These are phyloP conservation scores for Vanrija pseudolonga DNA, from an alignment of 1,284 basidiomycete genomes.

Conservation along the genomic window DNA sequence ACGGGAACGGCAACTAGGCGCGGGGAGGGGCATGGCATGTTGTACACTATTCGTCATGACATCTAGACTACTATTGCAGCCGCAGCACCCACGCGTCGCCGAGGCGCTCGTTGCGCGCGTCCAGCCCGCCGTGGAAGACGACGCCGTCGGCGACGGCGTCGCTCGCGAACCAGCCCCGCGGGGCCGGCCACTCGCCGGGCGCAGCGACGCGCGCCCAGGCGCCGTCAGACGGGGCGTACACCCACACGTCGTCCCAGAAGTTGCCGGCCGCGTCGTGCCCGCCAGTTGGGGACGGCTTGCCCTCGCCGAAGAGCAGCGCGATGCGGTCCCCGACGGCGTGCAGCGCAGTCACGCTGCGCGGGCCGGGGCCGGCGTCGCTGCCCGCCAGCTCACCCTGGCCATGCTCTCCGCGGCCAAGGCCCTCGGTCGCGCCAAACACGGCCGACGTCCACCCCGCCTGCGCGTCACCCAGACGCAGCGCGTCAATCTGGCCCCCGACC, in stretches of 20 bases:
- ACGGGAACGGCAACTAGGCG: too few relatives aligned
- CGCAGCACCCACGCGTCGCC: constrained; percentile 37
- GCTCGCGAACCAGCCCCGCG: constrained; percentile 45
- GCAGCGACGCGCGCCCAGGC: constrained; percentile 17
- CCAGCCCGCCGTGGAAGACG: constrained; percentile 42
- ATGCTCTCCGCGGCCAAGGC: constrained; percentile 7
- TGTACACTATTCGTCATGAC: too few relatives aligned
- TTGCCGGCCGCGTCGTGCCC: constrained; percentile 35
- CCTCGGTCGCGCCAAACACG: constrained; percentile 1
- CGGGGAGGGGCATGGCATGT: too few relatives aligned
- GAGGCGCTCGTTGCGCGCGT: constrained; percentile 38
- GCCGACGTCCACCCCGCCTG: not conserved
- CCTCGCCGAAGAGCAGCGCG: constrained; percentile 27
- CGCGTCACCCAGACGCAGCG: constrained; percentile 3
- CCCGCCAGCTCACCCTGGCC: constrained; percentile 8
- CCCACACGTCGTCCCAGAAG: constrained; percentile 37
- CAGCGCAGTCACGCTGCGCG: constrained; percentile 24
- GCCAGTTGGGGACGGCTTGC: constrained; percentile 27
- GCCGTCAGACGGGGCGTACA: constrained; percentile 9
- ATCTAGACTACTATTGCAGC: not conserved
- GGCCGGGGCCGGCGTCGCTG: constrained; percentile 12
- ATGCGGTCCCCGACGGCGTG: constrained; percentile 13
- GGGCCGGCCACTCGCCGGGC: constrained; percentile 16
- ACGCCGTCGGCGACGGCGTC: constrained; percentile 14
- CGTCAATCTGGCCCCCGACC: constrained; percentile 28